A percentile compares a stretch with the other conserved stretches of the same genome.
Conservation (phyloP, 495 filamentous ascomycete species). For the Collariella sp. region DNA sequence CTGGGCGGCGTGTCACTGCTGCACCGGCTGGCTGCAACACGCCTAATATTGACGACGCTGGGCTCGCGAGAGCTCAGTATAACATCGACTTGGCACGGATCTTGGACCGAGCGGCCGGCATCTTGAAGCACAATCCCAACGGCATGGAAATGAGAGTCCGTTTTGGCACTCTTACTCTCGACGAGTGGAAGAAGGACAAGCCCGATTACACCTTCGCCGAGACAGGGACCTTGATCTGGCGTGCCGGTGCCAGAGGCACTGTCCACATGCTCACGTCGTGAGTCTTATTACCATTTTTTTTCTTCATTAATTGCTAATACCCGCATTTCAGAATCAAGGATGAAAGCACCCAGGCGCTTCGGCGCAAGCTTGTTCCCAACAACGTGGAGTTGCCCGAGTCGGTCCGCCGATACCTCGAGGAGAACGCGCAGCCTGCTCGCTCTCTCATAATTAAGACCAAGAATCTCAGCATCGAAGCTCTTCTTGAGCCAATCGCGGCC, state of each 20-base stretch:
- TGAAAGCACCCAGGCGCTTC: not conserved
- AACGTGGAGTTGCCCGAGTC: not conserved
- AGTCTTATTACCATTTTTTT: slow-evolving; percentile 3
- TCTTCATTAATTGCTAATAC: not conserved
- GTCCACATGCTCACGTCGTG: slow-evolving; percentile 30
- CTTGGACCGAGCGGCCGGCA: not conserved
- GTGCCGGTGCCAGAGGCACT: slow-evolving; percentile 23
- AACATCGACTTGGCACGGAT: slow-evolving; percentile 1
- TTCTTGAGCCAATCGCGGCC: not conserved
- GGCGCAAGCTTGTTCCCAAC: not conserved
- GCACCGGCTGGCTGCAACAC: not conserved
- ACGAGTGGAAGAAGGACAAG: slow-evolving; percentile 34
- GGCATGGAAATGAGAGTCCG: slow-evolving; percentile 43
- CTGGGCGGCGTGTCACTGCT: slow-evolving; percentile 2
- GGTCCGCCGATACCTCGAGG: not conserved
- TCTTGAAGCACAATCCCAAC: slow-evolving; percentile 13
- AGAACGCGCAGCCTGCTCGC: not conserved
- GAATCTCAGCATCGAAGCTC: slow-evolving; percentile 15
- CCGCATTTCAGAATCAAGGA: not conserved
- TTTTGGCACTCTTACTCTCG: slow-evolving; percentile 48
- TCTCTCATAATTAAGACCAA: slow-evolving; percentile 16
- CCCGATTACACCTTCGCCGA: slow-evolving; percentile 38
- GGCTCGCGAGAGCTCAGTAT: not conserved
- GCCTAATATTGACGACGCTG: not conserved
- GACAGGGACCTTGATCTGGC: slow-evolving; percentile 40